Evolutionary conservation across 345 rosid genomes (phyloP).

Genomic region (Cochlearia excelsa): DNA sequence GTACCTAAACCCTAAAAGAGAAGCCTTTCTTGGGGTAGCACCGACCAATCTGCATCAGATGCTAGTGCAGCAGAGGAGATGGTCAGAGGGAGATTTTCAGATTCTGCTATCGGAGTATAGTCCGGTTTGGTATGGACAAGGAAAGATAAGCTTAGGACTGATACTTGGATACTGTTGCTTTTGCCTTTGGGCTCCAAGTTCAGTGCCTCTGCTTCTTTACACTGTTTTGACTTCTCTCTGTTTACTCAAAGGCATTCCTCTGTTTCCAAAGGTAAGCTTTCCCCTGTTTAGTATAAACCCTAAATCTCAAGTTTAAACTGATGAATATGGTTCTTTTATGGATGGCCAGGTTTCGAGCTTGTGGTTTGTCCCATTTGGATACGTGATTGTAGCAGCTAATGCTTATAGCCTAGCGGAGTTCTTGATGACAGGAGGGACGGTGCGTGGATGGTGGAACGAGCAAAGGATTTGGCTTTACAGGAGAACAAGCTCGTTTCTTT

Average conservation of each 20-base stretch:
- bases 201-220: constrained; percentile 50
- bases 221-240: constrained; percentile 55
- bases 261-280: constrained; percentile 63
- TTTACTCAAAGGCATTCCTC: constrained; percentile 54
- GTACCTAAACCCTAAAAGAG: constrained; percentile 50
- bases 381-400: constrained; percentile 36
- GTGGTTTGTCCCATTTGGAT: constrained; percentile 61
- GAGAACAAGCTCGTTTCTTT: constrained; percentile 66
- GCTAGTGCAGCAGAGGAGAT: constrained; percentile 71
- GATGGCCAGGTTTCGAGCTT: constrained; percentile 47
- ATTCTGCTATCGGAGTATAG: constrained; percentile 55
- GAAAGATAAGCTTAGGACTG: constrained; percentile 53
- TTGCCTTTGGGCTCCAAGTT: constrained; percentile 57
- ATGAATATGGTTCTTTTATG: too few relatives aligned
- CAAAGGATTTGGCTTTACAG: constrained; percentile 72
- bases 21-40: constrained; percentile 60
- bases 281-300: constrained; percentile 6
- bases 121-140: constrained; percentile 53
- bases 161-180: constrained; percentile 46
- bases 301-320: too few relatives aligned
- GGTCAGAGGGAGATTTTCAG: constrained; percentile 78
- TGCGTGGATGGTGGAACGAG: constrained; percentile 72
- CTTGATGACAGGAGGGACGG: constrained; percentile 53
- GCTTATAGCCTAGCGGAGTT: constrained; percentile 51
- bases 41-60: constrained; percentile 56